These are phyloP conservation scores for Gracilaria gracilis DNA, from an alignment of 23 red algal genomes.

Conservation along the genomic window DNA sequence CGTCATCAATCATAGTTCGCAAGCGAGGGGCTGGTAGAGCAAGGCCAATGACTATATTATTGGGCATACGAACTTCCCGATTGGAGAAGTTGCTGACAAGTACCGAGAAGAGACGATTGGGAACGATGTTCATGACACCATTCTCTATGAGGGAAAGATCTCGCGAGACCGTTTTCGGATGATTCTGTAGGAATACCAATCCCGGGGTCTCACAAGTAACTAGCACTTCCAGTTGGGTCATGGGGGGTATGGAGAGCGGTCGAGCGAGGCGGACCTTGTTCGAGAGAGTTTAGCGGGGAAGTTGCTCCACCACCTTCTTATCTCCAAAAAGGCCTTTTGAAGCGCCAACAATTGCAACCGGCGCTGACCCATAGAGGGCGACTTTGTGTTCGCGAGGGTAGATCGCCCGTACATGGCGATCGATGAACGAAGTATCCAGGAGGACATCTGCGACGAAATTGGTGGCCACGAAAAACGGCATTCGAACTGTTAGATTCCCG, in stretches of 20 bases:
- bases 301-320: too few relatives aligned
- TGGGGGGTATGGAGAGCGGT: slow-evolving; percentile 27
- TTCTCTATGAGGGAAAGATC: slow-evolving; percentile 19
- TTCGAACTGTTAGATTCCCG: too few relatives aligned
- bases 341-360: too few relatives aligned
- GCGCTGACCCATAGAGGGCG: too few relatives aligned
- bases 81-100: slow-evolving; percentile 22
- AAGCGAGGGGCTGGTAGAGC: background rate
- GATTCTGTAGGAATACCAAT: slow-evolving; percentile 37
- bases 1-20: background rate
- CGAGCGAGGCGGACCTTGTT: too few relatives aligned
- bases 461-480: too few relatives aligned
- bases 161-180: slow-evolving; percentile 17
- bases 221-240: slow-evolving; percentile 18
- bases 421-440: too few relatives aligned
- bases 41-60: background rate
- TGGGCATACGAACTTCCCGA: background rate
- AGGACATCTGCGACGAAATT: too few relatives aligned
- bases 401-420: too few relatives aligned
- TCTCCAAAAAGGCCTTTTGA: too few relatives aligned
- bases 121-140: slow-evolving; percentile 7
- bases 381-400: too few relatives aligned
- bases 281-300: too few relatives aligned
- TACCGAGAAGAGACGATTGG: slow-evolving; percentile 5
- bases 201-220: slow-evolving; percentile 7